A percentile compares a stretch with the other conserved stretches of the same genome.
These are phyloP conservation scores for Lomentospora prolificans DNA, from an alignment of 2,329 filamentous ascomycete genomes.

Conservation along the genomic window DNA sequence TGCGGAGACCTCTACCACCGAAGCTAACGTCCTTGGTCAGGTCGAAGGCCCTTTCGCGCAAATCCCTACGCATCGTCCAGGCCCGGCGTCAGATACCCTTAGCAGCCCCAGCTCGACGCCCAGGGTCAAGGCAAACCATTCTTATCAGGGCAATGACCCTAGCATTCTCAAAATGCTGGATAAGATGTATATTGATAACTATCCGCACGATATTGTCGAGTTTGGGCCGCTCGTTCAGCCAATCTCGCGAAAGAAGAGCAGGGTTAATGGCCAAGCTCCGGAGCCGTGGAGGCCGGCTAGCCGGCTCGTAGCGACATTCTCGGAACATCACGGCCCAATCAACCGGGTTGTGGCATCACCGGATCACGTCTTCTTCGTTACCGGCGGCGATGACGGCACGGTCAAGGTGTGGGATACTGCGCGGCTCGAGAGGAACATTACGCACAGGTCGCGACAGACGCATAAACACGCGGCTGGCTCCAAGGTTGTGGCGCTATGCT, in stretches of 20 bases:
- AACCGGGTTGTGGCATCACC: constrained; percentile 75
- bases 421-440: constrained; percentile 82
- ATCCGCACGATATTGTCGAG: constrained; percentile 53
- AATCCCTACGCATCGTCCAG: constrained; percentile 9
- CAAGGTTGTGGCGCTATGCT: constrained; percentile 73
- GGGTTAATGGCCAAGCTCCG: constrained; percentile 34
- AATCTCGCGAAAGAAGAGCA: constrained; percentile 44
- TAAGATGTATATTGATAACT: constrained; percentile 70
- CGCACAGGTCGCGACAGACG: constrained; percentile 76
- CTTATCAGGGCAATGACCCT: constrained; percentile 72
- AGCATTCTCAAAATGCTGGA: constrained; percentile 65
- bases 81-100: neutral
- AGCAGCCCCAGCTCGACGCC: constrained; percentile 13
- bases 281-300: constrained; percentile 70
- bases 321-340: constrained; percentile 75
- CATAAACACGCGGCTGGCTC: constrained; percentile 64
- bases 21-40: constrained; percentile 49
- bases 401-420: constrained; percentile 92
- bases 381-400: constrained; percentile 80
- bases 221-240: constrained; percentile 76
- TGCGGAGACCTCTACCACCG: constrained; percentile 49
- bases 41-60: constrained; percentile 47
- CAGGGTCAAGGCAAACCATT: constrained; percentile 46
- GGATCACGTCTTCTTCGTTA: constrained; percentile 91
- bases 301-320: constrained; percentile 75